Base-by-base conservation (phyloP, 139 green algal genomes). In the Pedinophyceae sp. region DNA sequence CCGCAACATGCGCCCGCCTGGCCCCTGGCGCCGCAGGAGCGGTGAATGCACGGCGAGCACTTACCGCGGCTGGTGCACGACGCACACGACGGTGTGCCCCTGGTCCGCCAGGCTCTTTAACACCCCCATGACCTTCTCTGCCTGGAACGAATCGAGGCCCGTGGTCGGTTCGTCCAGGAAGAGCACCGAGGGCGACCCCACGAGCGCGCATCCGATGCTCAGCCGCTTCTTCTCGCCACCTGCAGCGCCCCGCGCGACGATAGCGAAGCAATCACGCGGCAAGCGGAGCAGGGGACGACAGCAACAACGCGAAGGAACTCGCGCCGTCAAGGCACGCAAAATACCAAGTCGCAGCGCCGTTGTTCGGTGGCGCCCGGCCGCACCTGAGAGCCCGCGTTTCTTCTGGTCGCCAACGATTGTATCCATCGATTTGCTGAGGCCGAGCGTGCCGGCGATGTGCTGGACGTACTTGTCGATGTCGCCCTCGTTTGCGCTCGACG, bases 81-180 rank as follows among this genome's bases (percentile, higher is more conserved):
- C 61, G 39, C 52, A 58, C 3, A 89, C 68, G 19, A 94, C 73
- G 4, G 83, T 93, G 61, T 82, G 69, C 3, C 75, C 77, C 4
- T 71, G 65, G 3, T 47, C 29, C 4, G 76, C 76, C 27, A 93
- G 64, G 3, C 73, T 40, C 55, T 82, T 79, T n/a, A 93, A 67
- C 19, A 77, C 72, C 15, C 28, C 48, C 18, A 58, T 43, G 41
- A 89, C 76, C 76, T 81, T 80, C 28, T 84, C 64, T 27, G 78
- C 80, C 52, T 81, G 71, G 55, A 91, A 88, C 30, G 73, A 68
- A 64, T 96, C 86, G 7, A 96, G 72, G 2, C 85, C 85, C 2
- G 75, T 84, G 45, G 86, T 94, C 10, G 87, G 86, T 66, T 95
- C 87, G 63, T 95, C 86, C 10, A 75, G 48, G 47, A 87, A 85